Percentiles rank a stretch among this genome's conserved stretches.
Evolutionary conservation across 2,329 filamentous ascomycete species (phyloP).

Genomic region (Periconia macrospinosa): DNA sequence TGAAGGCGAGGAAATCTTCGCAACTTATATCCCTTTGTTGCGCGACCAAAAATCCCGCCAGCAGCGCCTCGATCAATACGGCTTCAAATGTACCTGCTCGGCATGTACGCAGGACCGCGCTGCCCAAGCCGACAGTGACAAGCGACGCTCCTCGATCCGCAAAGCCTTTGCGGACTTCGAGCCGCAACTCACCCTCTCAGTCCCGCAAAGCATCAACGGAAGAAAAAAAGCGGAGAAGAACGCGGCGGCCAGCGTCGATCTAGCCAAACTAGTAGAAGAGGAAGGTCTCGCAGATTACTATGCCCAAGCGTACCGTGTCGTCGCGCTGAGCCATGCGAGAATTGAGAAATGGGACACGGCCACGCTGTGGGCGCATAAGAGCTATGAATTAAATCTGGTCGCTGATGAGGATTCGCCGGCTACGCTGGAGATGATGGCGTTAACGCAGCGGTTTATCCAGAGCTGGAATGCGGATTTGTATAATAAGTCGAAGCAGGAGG

Average conservation of each 20-base stretch:
- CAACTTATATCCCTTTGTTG: slow-evolving; percentile 43
- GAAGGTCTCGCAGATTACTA: slow-evolving; percentile 41
- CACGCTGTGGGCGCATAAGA: slow-evolving; percentile 34
- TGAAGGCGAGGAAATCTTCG: slow-evolving; percentile 45
- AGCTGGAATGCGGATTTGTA: slow-evolving; percentile 33
- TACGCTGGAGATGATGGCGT: slow-evolving; percentile 31
- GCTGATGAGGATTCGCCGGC: slow-evolving; percentile 29
- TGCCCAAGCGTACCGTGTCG: slow-evolving; percentile 34
- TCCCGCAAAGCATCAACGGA: slow-evolving; percentile 21
- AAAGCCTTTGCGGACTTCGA: slow-evolving; percentile 31
- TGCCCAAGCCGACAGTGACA: slow-evolving; percentile 25
- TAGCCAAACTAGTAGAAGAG: slow-evolving; percentile 34
- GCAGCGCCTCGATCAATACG: slow-evolving; percentile 36
- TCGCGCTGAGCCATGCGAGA: slow-evolving; percentile 32
- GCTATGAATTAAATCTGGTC: slow-evolving; percentile 30
- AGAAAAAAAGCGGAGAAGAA: slow-evolving; percentile 26
- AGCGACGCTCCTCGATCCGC: slow-evolving; percentile 28
- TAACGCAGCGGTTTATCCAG: slow-evolving; percentile 31
- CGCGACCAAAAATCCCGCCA: slow-evolving; percentile 30
- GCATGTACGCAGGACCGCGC: slow-evolving; percentile 35
- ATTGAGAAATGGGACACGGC: slow-evolving; percentile 34
- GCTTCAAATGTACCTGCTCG: slow-evolving; percentile 41
- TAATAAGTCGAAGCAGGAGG: slow-evolving; percentile 14
- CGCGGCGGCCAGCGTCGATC: slow-evolving; percentile 29
- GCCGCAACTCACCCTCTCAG: slow-evolving; percentile 22